Base-by-base conservation (phyloP, 805 yeast genomes). In the Tetrapisispora iriomotensis region DNA sequence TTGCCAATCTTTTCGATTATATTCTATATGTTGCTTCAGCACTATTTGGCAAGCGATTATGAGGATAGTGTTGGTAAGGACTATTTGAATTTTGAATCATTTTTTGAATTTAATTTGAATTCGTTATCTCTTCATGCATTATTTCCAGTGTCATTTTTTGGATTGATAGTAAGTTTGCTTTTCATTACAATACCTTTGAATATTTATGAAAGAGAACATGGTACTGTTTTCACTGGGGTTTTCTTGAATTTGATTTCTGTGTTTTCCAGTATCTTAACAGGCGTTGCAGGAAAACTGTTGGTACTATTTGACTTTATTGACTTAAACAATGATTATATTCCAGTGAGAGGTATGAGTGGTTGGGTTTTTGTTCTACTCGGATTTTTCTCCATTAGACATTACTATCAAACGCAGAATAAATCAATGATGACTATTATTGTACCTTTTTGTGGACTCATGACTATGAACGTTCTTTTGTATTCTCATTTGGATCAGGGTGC, bases 161-260 rank as follows among this genome's bases (percentile, higher is more conserved):
- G 84, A 55, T 62, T 86, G 55, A 34, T 72, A 4, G 59, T 81
- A 49, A 84, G 84, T 51, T 42, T 75, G 6, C 43, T 75, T 26
- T 71, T 80, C 1, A 56, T 86, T 33, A 64, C 72, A 40, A 71
- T 80, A 0, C 77, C 82, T 19, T 58, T 85, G 50, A 65, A 79
- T 10, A 66, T 68, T 37, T 86, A 79, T 59, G 96, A 86, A 64
- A 64, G 68, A 41, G 55, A 61, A 19, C 80, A 84, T 51, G 96
- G 96, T 6, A 86, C 96, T 0, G 81, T 87, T 3, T 76, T 84
- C 59, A 82, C 95, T 4, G 96, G 94, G 3, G 67, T 87, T 35
- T 79, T 86, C 12, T 65, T 87, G 41, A 86, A 85, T 56, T 51
- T 82, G 19, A 60, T 81, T 37, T 82, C 94, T 1, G 77, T 79